A percentile compares a stretch with the other conserved stretches of the same genome.
These are phyloP conservation scores for Ceratocystis destructans DNA, from an alignment of 2,329 filamentous ascomycete species.

Conservation along the genomic window DNA sequence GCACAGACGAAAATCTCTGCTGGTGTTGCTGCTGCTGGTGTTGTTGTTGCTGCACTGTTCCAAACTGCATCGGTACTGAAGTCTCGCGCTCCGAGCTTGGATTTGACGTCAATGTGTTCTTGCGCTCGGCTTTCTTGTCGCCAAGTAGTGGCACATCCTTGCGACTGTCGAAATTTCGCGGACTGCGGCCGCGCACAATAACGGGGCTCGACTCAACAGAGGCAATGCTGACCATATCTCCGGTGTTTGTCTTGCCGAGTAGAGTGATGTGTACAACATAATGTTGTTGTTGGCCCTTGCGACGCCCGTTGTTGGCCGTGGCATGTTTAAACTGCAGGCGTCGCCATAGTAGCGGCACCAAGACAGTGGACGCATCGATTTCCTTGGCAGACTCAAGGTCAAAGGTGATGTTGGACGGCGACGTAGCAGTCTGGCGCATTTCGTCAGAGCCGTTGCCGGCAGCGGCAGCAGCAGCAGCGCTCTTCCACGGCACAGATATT, in stretches of 20 bases:
- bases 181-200: conserved; percentile 84
- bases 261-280: conserved; percentile 81
- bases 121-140: conserved; percentile 36
- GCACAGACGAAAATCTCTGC: conserved; percentile 15
- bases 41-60: conserved; percentile 14
- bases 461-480: conserved; percentile 40
- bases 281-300: conserved; percentile 90
- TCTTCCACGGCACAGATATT: conserved; percentile 95
- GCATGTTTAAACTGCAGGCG: conserved; percentile 89
- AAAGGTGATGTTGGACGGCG: conserved; percentile 41
- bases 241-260: conserved; percentile 54
- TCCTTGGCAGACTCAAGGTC: conserved; percentile 47
- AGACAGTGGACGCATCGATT: conserved; percentile 66
- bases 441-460: conserved; percentile 31
- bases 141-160: conserved; percentile 67
- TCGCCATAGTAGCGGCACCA: conserved; percentile 83
- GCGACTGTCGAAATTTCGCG: conserved; percentile 82
- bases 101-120: conserved; percentile 26
- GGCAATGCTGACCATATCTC: conserved; percentile 59
- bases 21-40: neutral
- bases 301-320: conserved; percentile 86
- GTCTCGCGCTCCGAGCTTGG: conserved; percentile 18
- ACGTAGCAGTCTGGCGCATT: conserved; percentile 33
- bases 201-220: conserved; percentile 87
- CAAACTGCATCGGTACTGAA: conserved; percentile 18